Base-by-base conservation (phyloP, 805 yeast genomes). In the Suhomyces pyralidae region DNA sequence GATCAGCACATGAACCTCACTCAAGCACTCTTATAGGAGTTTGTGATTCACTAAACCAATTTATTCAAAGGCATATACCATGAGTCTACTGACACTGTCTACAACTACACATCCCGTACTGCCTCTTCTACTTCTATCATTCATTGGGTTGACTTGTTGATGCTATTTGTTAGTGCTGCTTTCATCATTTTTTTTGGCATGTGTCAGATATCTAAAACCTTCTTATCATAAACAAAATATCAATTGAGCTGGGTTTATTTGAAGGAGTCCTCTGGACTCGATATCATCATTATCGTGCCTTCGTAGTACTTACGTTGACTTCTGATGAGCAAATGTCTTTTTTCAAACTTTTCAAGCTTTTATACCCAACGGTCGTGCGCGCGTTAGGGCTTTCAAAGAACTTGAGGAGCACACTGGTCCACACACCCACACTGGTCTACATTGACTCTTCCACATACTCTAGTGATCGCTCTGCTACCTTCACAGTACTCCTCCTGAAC, bases 221-320 rank as follows among this genome's bases (percentile, higher is more conserved):
- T 67, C 63, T 70, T 71, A 67, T 70, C 75, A 71, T 68, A 58
- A 70, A 69, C 72, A 68, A 67, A 68, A 64, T 62, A 69, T 71
- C 76, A 70, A 71, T 65, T 71, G 76, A 71, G 75, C 75, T 70
- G 75, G 75, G 76, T 71, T 71, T 67, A 61, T 55, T 55, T 48
- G 64, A 61, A 58, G 62, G 73, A 69, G 74, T 68, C 72, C 60
- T 32, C 59, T 56, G 59, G 75, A 68, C 75, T 70, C 75, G 61
- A 61, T 68, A 68, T 71, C 76, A 69, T 71, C 76, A 69, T 58
- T 48, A 17, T 38, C 24, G 19, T 42, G 25, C 19, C 30, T n/a
- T 22, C 19, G 32, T 24, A 26, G 36, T 44, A 44, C 46, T 44
- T 44, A 44, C 46, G n/a, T 38, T 19, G 42, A 38, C 42, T 17